A percentile compares a stretch with the other conserved stretches of the same genome.
phyloP scores from a whole-genome alignment of 495 filamentous ascomycete genomes.

The Neurospora sp. region DNA sequence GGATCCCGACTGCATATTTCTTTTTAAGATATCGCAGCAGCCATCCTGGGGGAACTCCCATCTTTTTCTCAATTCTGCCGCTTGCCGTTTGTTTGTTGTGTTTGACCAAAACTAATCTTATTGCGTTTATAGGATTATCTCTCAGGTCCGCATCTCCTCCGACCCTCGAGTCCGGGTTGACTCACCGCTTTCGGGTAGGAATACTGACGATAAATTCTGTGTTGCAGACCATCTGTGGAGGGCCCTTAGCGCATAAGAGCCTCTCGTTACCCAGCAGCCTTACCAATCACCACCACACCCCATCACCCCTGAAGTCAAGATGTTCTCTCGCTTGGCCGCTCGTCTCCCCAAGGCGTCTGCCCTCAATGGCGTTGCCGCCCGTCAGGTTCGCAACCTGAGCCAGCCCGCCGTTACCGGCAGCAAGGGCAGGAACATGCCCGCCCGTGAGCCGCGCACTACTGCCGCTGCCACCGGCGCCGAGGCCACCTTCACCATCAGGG shows the following conservation, averaged over 20 bases:
- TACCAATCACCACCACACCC: slow-evolving; percentile 4
- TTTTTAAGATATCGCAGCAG: not conserved
- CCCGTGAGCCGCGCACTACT: slow-evolving; percentile 34
- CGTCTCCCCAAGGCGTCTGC: slow-evolving; percentile 36
- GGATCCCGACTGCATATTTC: not conserved
- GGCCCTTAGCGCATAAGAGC: slow-evolving; percentile 40
- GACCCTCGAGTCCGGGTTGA: slow-evolving; percentile 17
- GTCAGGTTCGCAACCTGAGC: slow-evolving; percentile 44
- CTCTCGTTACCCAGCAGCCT: slow-evolving; percentile 7
- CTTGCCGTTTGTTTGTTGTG: not conserved
- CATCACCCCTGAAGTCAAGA: slow-evolving; percentile 31
- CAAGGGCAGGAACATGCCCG: slow-evolving; percentile 49
- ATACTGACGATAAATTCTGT: slow-evolving; percentile 24
- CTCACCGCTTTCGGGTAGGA: slow-evolving; percentile 29
- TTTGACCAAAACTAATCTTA: slow-evolving; percentile 1
- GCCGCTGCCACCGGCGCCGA: slow-evolving; percentile 53
- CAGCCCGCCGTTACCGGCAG: slow-evolving; percentile 46
- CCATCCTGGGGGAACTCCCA: not conserved
- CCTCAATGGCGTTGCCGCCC: slow-evolving; percentile 23
- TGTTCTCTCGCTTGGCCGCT: slow-evolving; percentile 60
- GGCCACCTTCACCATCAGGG: slow-evolving; percentile 90
- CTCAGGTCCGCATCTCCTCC: slow-evolving; percentile 53
- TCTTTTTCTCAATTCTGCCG: not conserved
- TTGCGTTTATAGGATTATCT: slow-evolving; percentile 68
- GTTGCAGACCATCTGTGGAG: slow-evolving; percentile 93